phyloP scores from a whole-genome alignment of 192 early-diverging fungal species.

The Lobosporangium transversale region DNA sequence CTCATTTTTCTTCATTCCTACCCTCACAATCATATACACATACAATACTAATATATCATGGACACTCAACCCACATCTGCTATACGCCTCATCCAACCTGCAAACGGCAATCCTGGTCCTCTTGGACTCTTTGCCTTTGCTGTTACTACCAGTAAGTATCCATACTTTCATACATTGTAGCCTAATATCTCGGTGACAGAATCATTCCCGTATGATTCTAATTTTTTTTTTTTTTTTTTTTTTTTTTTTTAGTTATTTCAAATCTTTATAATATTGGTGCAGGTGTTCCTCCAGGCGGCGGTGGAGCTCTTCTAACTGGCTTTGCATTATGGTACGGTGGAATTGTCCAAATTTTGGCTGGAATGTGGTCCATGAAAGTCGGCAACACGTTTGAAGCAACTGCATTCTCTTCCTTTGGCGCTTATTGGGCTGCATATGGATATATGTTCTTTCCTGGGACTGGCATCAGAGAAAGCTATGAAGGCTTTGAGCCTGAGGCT shows the following conservation, averaged over 20 bases:
- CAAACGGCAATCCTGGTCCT: slow-evolving; percentile 69
- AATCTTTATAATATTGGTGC: slow-evolving; percentile 72
- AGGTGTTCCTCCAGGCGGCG: slow-evolving; percentile 58
- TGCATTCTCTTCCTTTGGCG: slow-evolving; percentile 71
- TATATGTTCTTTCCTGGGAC: slow-evolving; percentile 65
- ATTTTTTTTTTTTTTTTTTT: too few relatives aligned
- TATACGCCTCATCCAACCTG: slow-evolving; percentile 39
- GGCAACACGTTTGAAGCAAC: slow-evolving; percentile 88
- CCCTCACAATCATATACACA: slow-evolving; percentile 1
- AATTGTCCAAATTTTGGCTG: slow-evolving; percentile 79
- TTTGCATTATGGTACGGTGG: slow-evolving; percentile 83
- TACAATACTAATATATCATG: background rate
- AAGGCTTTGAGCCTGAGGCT: background rate
- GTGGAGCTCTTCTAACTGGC: slow-evolving; percentile 64
- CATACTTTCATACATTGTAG: background rate
- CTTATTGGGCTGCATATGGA: slow-evolving; percentile 74
- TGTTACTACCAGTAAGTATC: slow-evolving; percentile 61
- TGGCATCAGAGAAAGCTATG: slow-evolving; percentile 55
- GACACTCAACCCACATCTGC: slow-evolving; percentile 13
- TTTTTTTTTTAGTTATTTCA: slow-evolving; percentile 64
- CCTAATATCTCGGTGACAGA: too few relatives aligned
- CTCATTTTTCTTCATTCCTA: too few relatives aligned
- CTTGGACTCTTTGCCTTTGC: slow-evolving; percentile 73
- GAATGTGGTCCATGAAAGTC: slow-evolving; percentile 83
- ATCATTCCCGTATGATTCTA: too few relatives aligned